Base-by-base conservation (phyloP, 179 eudicot genomes). In the Beta macrorhiza region DNA sequence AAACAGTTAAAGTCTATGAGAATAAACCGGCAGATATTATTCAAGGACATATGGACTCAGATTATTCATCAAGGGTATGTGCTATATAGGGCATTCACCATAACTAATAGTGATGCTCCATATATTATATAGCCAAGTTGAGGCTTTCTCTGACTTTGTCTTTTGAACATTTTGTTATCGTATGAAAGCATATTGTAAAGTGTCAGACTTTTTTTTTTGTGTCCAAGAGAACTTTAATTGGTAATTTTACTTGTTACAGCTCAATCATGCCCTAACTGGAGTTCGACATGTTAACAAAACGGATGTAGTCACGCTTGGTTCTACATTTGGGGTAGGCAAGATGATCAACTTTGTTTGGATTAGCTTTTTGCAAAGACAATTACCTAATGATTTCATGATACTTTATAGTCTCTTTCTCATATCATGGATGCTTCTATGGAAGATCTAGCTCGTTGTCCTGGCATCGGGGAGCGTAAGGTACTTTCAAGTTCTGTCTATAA, bases 391-490 rank as follows among this genome's bases (percentile, higher is more conserved):
- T 71, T 78, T 63, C 25, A n/a, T 71, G 58, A 72, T 14, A 0
- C 51, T 78, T 83, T 84, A 64, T 88, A 95, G 98, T 93, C 98
- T 65, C 93, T 95, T 69, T 87, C 98, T 74, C 87, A 91, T 87
- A 87, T 95, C 62, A 93, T 95, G 95, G 99, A 95, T 88, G 98
- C 98, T 78, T 93, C 99, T 32, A 93, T 95, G 97, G 99, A 95
- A 86, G 99, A 95, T 89, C 89, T 93, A 79, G 97, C 97, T 52
- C 95, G 93, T 75, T 95, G 99, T 86, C 98, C 99, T 77, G 98
- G 98, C 84, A 95, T 95, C 22, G 98, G 98, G 75, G 98, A 93
- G 84, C 92, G 93, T 71, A 95, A 95, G 97, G 99, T 95, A 88
- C 51, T 37, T 44, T 49, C 32, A 6, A 51, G 37, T 59, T 20